These are phyloP conservation scores for Neurospora cerealis DNA, from an alignment of 495 filamentous ascomycete species.

Conservation along the genomic window DNA sequence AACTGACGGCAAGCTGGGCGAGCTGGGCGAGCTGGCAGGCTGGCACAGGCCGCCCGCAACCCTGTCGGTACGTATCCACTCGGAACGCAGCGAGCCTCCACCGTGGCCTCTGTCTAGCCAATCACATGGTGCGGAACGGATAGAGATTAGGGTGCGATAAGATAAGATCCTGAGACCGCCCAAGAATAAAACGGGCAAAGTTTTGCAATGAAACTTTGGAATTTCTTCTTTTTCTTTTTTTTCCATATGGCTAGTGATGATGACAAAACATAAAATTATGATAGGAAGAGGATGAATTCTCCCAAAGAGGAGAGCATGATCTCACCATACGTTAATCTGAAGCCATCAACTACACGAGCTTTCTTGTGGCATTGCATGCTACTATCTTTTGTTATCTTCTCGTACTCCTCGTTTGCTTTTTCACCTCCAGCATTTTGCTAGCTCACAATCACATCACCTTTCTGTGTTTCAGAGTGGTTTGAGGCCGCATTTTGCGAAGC, in stretches of 20 bases:
- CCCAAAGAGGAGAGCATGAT: conserved; percentile 40
- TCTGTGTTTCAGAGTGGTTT: neutral
- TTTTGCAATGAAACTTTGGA: neutral
- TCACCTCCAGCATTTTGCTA: neutral
- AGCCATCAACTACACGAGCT: conserved; percentile 23
- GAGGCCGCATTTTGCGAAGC: neutral
- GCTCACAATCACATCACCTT: neutral
- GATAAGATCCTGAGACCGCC: neutral
- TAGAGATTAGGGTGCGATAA: neutral
- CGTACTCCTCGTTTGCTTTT: neutral
- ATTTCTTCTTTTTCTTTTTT: conserved; percentile 11
- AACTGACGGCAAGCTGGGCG: neutral
- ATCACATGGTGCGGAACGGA: neutral
- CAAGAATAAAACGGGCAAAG: neutral
- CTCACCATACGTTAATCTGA: conserved; percentile 45
- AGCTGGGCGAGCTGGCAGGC: neutral
- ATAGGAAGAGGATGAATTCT: conserved; percentile 53
- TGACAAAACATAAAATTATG: conserved; percentile 36
- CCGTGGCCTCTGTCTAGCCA: neutral
- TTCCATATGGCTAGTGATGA: conserved; percentile 44
- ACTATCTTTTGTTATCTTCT: neutral
- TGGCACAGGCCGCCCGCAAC: neutral
- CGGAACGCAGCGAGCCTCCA: neutral
- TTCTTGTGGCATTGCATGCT: neutral
- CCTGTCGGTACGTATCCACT: neutral